phyloP scores from a whole-genome alignment of 768 basidiomycete genomes.

The Filobasidium floriforme region DNA sequence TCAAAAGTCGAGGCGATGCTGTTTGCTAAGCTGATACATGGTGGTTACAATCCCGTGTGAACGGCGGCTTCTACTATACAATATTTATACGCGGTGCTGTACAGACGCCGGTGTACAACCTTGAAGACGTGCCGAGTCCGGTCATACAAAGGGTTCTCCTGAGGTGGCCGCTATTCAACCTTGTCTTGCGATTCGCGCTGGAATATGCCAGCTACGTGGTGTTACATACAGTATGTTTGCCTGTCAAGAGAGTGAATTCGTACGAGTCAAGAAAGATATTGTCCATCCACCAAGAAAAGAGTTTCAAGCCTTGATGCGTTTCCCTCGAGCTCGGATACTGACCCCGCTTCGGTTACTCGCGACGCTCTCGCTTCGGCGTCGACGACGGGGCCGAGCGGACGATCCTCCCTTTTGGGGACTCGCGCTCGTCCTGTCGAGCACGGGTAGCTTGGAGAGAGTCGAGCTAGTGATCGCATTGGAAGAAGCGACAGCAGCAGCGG shows the following conservation, averaged over 20 bases:
- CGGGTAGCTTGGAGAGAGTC: not conserved
- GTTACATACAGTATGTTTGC: not conserved
- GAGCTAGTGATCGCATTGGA: too few species aligned
- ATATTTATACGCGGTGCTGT: too few species aligned
- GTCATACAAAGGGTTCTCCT: too few species aligned
- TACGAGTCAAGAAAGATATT: not conserved
- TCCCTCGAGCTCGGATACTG: conserved; percentile 2
- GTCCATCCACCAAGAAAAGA: not conserved
- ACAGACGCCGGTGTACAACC: too few species aligned
- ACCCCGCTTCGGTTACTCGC: conserved; percentile 16
- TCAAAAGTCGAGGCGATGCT: not conserved
- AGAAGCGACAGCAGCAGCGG: too few species aligned
- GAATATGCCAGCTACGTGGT: not conserved
- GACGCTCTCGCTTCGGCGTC: conserved; percentile 19
- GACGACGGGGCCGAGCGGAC: not conserved
- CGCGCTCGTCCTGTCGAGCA: conserved; percentile 8
- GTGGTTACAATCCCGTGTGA: too few species aligned
- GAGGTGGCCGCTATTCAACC: too few species aligned
- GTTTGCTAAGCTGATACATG: too few species aligned
- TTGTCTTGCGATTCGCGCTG: too few species aligned
- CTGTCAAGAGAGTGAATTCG: too few species aligned
- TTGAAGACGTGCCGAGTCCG: too few species aligned
- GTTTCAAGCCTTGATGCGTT: not conserved
- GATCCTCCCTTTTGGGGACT: conserved; percentile 7
- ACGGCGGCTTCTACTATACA: too few species aligned